Conservation (phyloP, 2,329 filamentous ascomycete genomes). For the Endocalyx cinctus region DNA sequence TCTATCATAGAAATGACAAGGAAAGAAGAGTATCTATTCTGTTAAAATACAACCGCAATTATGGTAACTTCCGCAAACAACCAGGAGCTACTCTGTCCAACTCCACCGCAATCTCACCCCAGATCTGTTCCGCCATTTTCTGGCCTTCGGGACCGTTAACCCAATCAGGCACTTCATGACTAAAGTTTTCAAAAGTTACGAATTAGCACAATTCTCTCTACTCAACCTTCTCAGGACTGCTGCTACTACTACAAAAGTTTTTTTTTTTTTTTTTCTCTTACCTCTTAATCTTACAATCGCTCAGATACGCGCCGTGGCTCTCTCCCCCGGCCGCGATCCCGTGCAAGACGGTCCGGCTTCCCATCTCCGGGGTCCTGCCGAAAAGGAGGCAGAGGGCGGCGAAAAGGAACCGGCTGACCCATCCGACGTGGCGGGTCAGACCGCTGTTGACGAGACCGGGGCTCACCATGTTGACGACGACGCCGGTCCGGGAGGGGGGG, state of each 20-base stretch:
- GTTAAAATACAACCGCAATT: too few species aligned
- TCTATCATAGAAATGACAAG: too few species aligned
- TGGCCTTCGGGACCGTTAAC: slow-evolving; percentile 8
- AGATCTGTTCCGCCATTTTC: slow-evolving; percentile 1
- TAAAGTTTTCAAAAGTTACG: too few species aligned
- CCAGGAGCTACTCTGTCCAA: slow-evolving; percentile 7
- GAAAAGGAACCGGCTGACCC: too few species aligned
- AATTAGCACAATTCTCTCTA: too few species aligned
- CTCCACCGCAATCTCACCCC: slow-evolving; percentile 5
- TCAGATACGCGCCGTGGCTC: slow-evolving; percentile 34
- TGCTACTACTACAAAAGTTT: too few species aligned
- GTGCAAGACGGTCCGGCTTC: slow-evolving; percentile 39
- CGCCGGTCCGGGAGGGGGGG: slow-evolving; percentile 7
- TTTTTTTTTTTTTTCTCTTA: too few species aligned
- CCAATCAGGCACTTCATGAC: slow-evolving; percentile 13
- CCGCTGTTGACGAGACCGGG: slow-evolving; percentile 11
- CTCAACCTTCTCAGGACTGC: too few species aligned
- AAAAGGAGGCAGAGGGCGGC: too few species aligned
- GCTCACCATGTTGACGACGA: slow-evolving; percentile 5
- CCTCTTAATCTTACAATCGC: slow-evolving; percentile 13
- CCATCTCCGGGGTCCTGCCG: too few species aligned
- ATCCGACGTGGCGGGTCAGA: slow-evolving; percentile 3
- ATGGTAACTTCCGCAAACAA: too few species aligned
- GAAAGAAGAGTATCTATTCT: too few species aligned
- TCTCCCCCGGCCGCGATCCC: slow-evolving; percentile 33